Evolutionary conservation across 2,329 filamentous ascomycete genomes (phyloP).

Genomic region (Aspergillus hiratsukae): DNA sequence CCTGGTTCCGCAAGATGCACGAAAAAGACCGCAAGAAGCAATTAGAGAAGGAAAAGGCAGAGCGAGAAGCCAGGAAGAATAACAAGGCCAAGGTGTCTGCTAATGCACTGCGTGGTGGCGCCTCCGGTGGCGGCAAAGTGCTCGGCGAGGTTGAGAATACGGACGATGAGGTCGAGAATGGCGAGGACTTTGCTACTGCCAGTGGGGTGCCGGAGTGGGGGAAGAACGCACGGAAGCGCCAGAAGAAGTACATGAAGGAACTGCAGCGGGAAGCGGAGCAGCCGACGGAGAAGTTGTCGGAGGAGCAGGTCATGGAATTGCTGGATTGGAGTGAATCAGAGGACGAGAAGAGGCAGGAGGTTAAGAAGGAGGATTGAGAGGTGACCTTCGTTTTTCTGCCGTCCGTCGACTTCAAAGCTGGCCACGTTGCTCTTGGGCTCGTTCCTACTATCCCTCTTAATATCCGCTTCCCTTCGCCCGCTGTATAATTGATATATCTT

Average conservation of each 20-base stretch:
- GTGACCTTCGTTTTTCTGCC: not conserved
- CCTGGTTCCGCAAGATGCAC: slow-evolving; percentile 57
- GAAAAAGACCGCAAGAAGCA: slow-evolving; percentile 29
- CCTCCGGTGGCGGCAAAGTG: slow-evolving; percentile 50
- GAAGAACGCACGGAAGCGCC: slow-evolving; percentile 64
- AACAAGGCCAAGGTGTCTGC: slow-evolving; percentile 55
- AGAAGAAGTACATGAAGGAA: slow-evolving; percentile 63
- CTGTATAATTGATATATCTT: not conserved
- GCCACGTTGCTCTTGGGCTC: not conserved
- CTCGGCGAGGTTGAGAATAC: slow-evolving; percentile 33
- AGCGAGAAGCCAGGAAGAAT: slow-evolving; percentile 30
- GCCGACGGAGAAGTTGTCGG: slow-evolving; percentile 61
- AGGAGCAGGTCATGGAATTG: slow-evolving; percentile 72
- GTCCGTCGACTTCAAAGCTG: not conserved
- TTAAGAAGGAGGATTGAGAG: not conserved
- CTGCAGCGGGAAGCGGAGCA: slow-evolving; percentile 61
- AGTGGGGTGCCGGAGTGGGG: slow-evolving; percentile 58
- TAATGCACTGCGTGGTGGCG: slow-evolving; percentile 59
- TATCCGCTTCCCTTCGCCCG: not conserved
- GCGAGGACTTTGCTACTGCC: slow-evolving; percentile 35
- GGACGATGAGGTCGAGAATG: slow-evolving; percentile 47
- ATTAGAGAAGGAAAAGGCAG: slow-evolving; percentile 59
- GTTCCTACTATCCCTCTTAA: not conserved
- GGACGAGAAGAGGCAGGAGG: slow-evolving; percentile 21
- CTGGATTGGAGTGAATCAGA: slow-evolving; percentile 51